Evolutionary conservation across 805 yeast species (phyloP), one percentile per base, ranked within the genome.

Genomic region (Maudiozyma barnettii): DNA sequence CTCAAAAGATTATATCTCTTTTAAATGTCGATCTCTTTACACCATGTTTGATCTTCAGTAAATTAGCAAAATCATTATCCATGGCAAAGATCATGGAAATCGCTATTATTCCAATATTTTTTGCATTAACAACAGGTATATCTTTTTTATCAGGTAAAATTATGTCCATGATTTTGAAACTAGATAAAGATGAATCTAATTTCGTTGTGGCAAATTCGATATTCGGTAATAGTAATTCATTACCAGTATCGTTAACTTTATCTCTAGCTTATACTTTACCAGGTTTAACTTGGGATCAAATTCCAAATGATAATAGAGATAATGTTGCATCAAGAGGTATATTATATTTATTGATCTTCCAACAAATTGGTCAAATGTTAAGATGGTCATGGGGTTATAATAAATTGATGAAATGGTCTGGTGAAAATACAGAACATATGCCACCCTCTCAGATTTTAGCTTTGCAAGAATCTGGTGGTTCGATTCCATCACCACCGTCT

Each of bases 161-260:
- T 20, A 74, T 81, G 38, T 71, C 87, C 3, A 62, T 65, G 13
- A 52, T 79, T 39, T 63, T 89, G 51, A 58, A 66, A 7, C 69
- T 93, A 56, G 84, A 84, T 56, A 77, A 70, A 43, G 78, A 85
- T 13, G 97, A 93, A 66, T 61, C 86, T 3, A 90, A 91, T 67
- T 91, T 87, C 58, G 96, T 93, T 44, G 84, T 95, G 20, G 98
- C 96, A 2, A 93, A 93, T 95, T 88, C 93, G 2, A 96, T 90
- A 5, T 91, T 91, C 67, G 98, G 97, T 45, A 93, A 91, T 67
- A 87, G 96, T 40, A 91, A 91, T 70, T 85, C 95, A 10, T 75
- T 91, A 47, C 98, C 99, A 0, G 98, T 91, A 1, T 88, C 96
- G 0, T 73, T 93, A 54, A 84, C 93, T 1, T 70, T 93, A 48